Evolutionary conservation across 495 filamentous ascomycete genomes (phyloP), one percentile per base, ranked within the genome.

Genomic region (Penicillium samsonianum): DNA sequence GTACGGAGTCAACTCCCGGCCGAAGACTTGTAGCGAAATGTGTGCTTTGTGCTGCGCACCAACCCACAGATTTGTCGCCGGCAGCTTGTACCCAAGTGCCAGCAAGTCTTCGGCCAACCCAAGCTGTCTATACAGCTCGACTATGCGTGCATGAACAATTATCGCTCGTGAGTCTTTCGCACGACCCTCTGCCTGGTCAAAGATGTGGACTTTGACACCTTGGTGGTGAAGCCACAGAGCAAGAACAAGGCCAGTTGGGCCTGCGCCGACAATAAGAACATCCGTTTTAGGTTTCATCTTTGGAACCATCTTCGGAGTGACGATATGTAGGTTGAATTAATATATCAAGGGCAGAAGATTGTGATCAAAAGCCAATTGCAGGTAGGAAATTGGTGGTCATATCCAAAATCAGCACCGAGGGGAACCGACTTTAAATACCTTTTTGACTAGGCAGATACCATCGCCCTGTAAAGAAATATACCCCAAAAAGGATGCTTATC

Each of bases 71-170:
- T 75, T 75, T 11, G 68, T 73, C 11, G 69, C 71, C 30, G 58
- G 63, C 4, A 75, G 41, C 51, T 70, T 68, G 57, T 73, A 70
- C 16, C 73, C 72, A 16, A 50, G 51, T n/a, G 53, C 53, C 12
- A 71, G 31, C 16, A 76, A 41, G 12, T 67, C 65, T 16, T 77
- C 75, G 5, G 65, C 64, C 22, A 79, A 50, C 12, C 70, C 70
- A 3, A 78, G 63, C 45, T 73, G 72, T 17, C 67, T 69, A 46
- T 75, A 77, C 11, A 80, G 48, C 43, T 80, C 76, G 25, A 80
- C 57, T 12, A 74, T 77, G 11, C 76, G 73, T 5, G 74, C 73
- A 53, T 79, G 75, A 9, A 79, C 65, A 40, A 61, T 65, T 0
- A 73, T 59, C 5, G 74, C 74, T 9, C 72, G 72, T 0, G 75